Evolutionary conservation across 1,284 basidiomycete genomes (phyloP), one percentile per base, ranked within the genome.

Genomic region (Ustanciosporium gigantosporum): DNA sequence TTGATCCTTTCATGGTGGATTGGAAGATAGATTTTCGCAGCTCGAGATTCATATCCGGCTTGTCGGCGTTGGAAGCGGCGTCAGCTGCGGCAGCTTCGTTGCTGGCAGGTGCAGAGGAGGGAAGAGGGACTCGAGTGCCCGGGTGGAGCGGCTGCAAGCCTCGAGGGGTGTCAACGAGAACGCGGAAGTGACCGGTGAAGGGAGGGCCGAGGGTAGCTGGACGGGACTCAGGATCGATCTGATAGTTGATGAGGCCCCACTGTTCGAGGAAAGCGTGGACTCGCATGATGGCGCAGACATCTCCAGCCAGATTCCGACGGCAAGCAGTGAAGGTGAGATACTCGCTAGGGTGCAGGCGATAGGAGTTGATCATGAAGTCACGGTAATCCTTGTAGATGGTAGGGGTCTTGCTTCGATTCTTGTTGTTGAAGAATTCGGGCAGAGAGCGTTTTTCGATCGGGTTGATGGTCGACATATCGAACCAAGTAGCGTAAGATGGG

Each of bases 301-400:
- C 94, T 46, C 95, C 95, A 3, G 94, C 94, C 56, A 99, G 80
- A 79, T 98, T 98, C 61, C 95, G 82, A 71, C 94, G 81, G 77
- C 94, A 99, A 1, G 94, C 94, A 2, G 94, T 99, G 55, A 98
- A 91, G 7, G 95, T 99, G 48, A 99, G 84, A 76, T 99, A 99
- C 79, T 99, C 94, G 32, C 85, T 85, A 1, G 94, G 95, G 61
- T 95, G 86, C 39, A 99, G 83, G 34, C 94, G 84, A 80, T 97
- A 98, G 3, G 94, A 94, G 81, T 99, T 96, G 79, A 99, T 86
- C 91, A 99, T 99, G 73, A 99, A 99, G 82, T 99, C 94, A 59
- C 94, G 87, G 78, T 99, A 99, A 79, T 97, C 94, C 80, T 97
- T 98, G 84, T 98, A 99, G 66, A 97, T 91, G 23, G 89, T 85